Percentiles rank a stretch among this genome's conserved stretches.
These are phyloP conservation scores for Emmonsiellopsis sp. DNA, from an alignment of 2,329 filamentous ascomycete species.

Conservation along the genomic window DNA sequence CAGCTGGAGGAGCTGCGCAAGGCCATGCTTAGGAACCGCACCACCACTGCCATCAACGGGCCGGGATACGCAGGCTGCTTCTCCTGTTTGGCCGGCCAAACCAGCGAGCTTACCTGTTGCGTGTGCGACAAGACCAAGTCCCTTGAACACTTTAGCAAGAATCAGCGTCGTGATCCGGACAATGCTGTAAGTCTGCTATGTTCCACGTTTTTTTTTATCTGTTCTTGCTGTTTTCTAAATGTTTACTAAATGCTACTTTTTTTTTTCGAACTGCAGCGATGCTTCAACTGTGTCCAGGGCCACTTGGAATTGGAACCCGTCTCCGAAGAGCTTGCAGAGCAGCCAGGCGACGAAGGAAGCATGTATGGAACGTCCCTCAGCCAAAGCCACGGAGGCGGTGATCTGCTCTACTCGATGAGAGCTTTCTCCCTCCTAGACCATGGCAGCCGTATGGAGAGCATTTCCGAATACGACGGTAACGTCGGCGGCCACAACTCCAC, in stretches of 20 bases:
- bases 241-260: neutral
- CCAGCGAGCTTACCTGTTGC: slow-evolving; percentile 39
- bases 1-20: slow-evolving; percentile 31
- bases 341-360: slow-evolving; percentile 12
- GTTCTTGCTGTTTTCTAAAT: neutral
- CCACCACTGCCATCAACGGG: slow-evolving; percentile 9
- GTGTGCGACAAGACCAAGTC: slow-evolving; percentile 39
- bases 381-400: slow-evolving; percentile 4
- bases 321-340: slow-evolving; percentile 20
- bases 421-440: neutral
- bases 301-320: slow-evolving; percentile 24
- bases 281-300: slow-evolving; percentile 28
- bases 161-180: slow-evolving; percentile 37
- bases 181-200: slow-evolving; percentile 31
- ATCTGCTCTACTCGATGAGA: neutral
- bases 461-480: neutral
- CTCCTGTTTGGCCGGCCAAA: slow-evolving; percentile 33
- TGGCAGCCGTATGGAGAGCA: neutral
- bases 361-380: neutral
- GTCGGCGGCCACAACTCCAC: neutral
- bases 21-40: slow-evolving; percentile 13
- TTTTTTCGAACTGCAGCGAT: slow-evolving; percentile 25
- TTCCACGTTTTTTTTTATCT: slow-evolving; percentile 1
- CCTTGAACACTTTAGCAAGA: slow-evolving; percentile 41
- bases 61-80: slow-evolving; percentile 30